Percentiles rank a stretch among this genome's conserved stretches.
phyloP scores from a whole-genome alignment of 345 rosid genomes.

The Euclidium syriacum region DNA sequence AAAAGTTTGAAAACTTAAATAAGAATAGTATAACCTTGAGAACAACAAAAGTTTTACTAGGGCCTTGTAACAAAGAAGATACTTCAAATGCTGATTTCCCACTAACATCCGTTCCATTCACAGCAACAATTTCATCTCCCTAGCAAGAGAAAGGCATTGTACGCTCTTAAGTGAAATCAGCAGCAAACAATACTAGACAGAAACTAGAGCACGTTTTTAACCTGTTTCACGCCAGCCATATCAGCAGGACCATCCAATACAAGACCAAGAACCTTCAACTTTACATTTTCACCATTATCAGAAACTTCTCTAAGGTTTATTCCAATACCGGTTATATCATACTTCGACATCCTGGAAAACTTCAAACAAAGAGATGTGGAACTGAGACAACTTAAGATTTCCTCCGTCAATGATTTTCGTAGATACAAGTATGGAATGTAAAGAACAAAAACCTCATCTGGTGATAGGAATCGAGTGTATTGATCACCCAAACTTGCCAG shows the following conservation, averaged over 20 bases:
- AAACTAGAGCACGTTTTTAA: constrained; percentile 15
- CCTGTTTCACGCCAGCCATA: constrained; percentile 85
- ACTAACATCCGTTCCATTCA: constrained; percentile 67
- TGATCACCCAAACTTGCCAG: constrained; percentile 79
- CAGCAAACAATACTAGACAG: background rate
- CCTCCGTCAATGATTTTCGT: constrained; percentile 10
- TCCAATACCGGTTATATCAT: constrained; percentile 90
- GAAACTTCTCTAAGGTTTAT: constrained; percentile 88
- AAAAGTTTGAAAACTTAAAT: background rate
- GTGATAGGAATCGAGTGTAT: constrained; percentile 84
- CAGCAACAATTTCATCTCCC: constrained; percentile 87
- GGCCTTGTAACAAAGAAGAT: constrained; percentile 91
- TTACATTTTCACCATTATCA: constrained; percentile 56
- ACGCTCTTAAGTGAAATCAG: background rate
- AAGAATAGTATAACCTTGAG: constrained; percentile 54
- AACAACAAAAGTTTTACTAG: constrained; percentile 75
- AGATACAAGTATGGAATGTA: background rate
- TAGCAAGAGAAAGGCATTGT: constrained; percentile 19
- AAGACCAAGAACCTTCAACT: constrained; percentile 74
- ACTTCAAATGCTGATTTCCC: constrained; percentile 96
- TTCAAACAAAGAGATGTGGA: constrained; percentile 40
- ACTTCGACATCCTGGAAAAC: constrained; percentile 97
- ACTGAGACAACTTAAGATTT: background rate
- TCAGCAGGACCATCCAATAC: constrained; percentile 89
- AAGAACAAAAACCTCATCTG: constrained; percentile 56